These are phyloP conservation scores for Populus ilicifolia DNA, from an alignment of 345 rosid species.

Conservation along the genomic window DNA sequence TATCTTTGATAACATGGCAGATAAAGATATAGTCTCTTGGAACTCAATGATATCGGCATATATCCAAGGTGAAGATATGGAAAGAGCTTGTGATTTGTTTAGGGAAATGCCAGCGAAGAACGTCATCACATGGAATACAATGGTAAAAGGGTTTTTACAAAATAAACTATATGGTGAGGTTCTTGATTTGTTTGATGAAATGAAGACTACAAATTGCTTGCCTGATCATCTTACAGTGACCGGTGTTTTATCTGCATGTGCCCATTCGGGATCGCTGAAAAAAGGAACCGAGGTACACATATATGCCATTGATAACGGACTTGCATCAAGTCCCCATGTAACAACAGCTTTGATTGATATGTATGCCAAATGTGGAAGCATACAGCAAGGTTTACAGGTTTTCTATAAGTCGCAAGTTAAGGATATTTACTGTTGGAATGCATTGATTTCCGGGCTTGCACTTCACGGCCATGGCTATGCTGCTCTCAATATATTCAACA, in stretches of 20 bases:
- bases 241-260: constrained; percentile 24
- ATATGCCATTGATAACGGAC: constrained; percentile 9
- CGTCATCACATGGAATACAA: constrained; percentile 24
- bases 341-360: constrained; percentile 23
- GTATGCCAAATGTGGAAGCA: constrained; percentile 32
- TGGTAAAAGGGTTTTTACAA: constrained; percentile 27
- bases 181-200: constrained; percentile 21
- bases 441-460: constrained; percentile 19
- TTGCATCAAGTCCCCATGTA: constrained; percentile 21
- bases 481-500: constrained; percentile 16
- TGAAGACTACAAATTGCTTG: constrained; percentile 10
- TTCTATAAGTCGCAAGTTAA: constrained; percentile 19
- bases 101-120: constrained; percentile 17
- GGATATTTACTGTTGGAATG: constrained; percentile 31
- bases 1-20: constrained; percentile 12
- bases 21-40: constrained; percentile 23
- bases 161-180: constrained; percentile 5
- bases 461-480: constrained; percentile 23
- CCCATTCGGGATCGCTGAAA: constrained; percentile 22
- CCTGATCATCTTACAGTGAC: constrained; percentile 20
- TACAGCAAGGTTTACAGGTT: constrained; percentile 8
- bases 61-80: constrained; percentile 14
- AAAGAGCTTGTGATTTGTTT: constrained; percentile 12
- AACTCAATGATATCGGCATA: constrained; percentile 21
- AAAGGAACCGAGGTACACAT: constrained; percentile 10